A percentile compares a stretch with the other conserved stretches of the same genome.
These are phyloP conservation scores for Solanum lycopersicoides DNA, from an alignment of 257 asterid species.

Conservation along the genomic window DNA sequence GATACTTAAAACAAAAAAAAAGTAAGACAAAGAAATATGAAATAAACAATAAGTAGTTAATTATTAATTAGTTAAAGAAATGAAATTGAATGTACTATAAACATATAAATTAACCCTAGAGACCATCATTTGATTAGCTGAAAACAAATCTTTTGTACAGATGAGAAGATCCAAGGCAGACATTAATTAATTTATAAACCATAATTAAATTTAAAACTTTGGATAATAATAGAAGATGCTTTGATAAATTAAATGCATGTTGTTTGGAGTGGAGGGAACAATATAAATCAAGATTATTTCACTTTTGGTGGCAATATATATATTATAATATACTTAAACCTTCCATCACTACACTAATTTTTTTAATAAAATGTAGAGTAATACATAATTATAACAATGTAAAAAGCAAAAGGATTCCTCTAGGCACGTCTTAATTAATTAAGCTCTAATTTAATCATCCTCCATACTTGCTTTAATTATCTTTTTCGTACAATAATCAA, in stretches of 20 bases:
- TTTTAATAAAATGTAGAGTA: neutral
- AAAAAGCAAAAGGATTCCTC: slow-evolving; percentile 38
- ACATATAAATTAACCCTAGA: slow-evolving; percentile 4
- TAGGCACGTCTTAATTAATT: slow-evolving; percentile 22
- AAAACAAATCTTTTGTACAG: slow-evolving; percentile 46
- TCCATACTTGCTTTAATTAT: neutral
- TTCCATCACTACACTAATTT: neutral
- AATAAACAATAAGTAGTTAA: slow-evolving; percentile 31
- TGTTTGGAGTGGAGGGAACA: slow-evolving; percentile 90
- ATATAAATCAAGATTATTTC: slow-evolving; percentile 28
- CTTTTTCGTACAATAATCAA: neutral
- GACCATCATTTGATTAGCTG: slow-evolving; percentile 52
- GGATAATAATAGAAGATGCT: slow-evolving; percentile 2
- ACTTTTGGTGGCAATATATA: slow-evolving; percentile 17
- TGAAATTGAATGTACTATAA: slow-evolving; percentile 2
- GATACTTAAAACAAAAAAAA: neutral
- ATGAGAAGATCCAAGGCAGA: slow-evolving; percentile 44
- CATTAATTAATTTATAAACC: slow-evolving; percentile 2
- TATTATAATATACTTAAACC: neutral
- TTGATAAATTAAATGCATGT: slow-evolving; percentile 27
- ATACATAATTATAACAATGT: slow-evolving; percentile 2
- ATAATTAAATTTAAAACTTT: neutral
- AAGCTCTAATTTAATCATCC: neutral
- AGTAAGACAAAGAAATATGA: slow-evolving; percentile 20
- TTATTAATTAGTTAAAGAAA: neutral